Evolutionary conservation across 2,329 filamentous ascomycete genomes (phyloP).

Genomic region (Orbilia oligospora): DNA sequence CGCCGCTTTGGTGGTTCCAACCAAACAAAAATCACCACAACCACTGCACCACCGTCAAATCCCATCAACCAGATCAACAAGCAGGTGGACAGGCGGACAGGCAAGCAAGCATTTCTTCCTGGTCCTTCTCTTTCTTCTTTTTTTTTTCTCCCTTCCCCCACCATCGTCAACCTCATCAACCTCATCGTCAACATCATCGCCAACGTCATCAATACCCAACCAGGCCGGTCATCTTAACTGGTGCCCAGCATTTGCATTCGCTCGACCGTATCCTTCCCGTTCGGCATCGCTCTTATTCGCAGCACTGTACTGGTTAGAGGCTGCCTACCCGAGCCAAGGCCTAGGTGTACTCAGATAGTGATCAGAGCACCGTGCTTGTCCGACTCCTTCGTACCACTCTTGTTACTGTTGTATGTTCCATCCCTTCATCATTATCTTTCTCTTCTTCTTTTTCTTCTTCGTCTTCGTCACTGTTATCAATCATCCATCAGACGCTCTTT

Average conservation of each 20-base stretch:
- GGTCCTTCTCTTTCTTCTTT: not conserved
- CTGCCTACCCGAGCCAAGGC: slow-evolving; percentile 16
- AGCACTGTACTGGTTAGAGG: not conserved
- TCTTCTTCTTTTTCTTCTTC: no score
- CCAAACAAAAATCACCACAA: slow-evolving; percentile 35
- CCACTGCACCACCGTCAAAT: not conserved
- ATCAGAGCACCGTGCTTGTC: slow-evolving; percentile 21
- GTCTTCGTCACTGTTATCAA: not conserved
- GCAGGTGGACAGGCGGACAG: no score
- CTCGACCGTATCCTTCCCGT: slow-evolving; percentile 8
- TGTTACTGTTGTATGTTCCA: slow-evolving; percentile 12
- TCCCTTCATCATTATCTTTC: slow-evolving; percentile 6
- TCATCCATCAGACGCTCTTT: not conserved
- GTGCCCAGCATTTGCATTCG: not conserved
- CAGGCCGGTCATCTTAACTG: not conserved
- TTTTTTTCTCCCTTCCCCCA: not conserved
- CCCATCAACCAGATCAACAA: slow-evolving; percentile 2
- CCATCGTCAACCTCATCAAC: not conserved
- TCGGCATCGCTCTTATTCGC: slow-evolving; percentile 6
- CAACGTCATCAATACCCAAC: not conserved
- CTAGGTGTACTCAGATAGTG: slow-evolving; percentile 1
- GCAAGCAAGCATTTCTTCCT: slow-evolving; percentile 18
- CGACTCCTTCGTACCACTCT: slow-evolving; percentile 8
- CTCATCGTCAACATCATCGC: slow-evolving; percentile 11
- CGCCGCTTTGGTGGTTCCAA: slow-evolving; percentile 7